These are phyloP conservation scores for Dicorynia guianensis DNA, from an alignment of 306 rosid genomes.

Conservation along the genomic window DNA sequence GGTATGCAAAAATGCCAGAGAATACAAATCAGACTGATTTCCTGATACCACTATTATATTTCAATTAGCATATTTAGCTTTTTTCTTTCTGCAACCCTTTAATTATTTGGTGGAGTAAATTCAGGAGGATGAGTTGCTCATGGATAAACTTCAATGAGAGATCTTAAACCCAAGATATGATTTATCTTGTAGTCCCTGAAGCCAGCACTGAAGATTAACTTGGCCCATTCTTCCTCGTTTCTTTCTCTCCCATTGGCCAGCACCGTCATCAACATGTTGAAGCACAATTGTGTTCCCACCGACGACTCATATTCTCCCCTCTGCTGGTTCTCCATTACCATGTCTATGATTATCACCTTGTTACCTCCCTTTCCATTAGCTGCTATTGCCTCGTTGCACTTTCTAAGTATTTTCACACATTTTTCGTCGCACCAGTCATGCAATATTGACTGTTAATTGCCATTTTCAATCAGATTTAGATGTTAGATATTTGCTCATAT, in stretches of 20 bases:
- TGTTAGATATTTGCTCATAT: too few species aligned
- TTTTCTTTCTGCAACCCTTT: too few species aligned
- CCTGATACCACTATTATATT: too few species aligned
- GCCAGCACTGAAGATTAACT: neutral
- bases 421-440: conserved; percentile 52
- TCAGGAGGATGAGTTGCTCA: too few species aligned
- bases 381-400: conserved; percentile 44
- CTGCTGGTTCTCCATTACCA: conserved; percentile 34
- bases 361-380: conserved; percentile 27
- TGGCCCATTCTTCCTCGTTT: neutral
- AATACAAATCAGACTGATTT: too few species aligned
- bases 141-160: neutral
- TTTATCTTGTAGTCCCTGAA: neutral
- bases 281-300: conserved; percentile 18
- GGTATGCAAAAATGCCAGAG: too few species aligned
- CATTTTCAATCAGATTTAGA: too few species aligned
- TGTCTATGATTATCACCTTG: conserved; percentile 48
- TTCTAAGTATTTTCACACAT: conserved; percentile 41
- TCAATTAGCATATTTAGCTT: too few species aligned
- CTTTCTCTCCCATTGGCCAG: neutral
- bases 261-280: neutral
- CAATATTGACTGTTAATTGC: conserved; percentile 52
- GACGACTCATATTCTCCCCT: conserved; percentile 28
- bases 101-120: too few species aligned
- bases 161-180: neutral